Base-by-base conservation (phyloP, 129 eudicot species). In the Pseudognaphalium luteoalbum region DNA sequence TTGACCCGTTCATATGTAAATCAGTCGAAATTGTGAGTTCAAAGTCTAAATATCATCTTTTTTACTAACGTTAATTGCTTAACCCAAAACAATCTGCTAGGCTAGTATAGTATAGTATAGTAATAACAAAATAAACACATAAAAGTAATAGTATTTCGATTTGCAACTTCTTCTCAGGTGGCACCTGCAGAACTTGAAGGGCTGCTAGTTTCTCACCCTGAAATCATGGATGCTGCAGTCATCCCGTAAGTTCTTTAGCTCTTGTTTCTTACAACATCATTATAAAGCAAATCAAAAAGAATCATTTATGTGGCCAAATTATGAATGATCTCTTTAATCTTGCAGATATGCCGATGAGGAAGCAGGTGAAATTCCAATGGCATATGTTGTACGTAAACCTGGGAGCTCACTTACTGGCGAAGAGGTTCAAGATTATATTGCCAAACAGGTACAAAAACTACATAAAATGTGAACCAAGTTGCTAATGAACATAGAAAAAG, bases 151-250 rank as follows among this genome's bases (percentile, higher is more conserved):
- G 21, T 34, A 6, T 72, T 58, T 57, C 33, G 47, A 29, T 28
- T 50, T 75, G 54, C 71, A 20, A 63, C 70, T 81, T 73, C 58
- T 56, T 83, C 66, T 7, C 83, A 93, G 98, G 92, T 91, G 70
- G 98, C 98, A 78, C 98, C 96, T 69, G 98, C 98, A 11, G 97
- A 93, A 78, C 98, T 93, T 72, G 98, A 93, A 91, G 98, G 91
- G 37, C 77, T 93, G 58, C 88, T 93, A 32, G 66, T 88, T 20
- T 81, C 87, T 73, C 98, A 93, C 70, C 96, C 96, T 30, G 91
- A 91, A 79, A 93, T 93, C 70, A 71, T 86, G 80, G 97, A 93
- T 64, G 98, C 98, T 35, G 98, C 85, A 67, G 98, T 93, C 65
- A 83, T 93, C 81, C 98, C 96, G 98, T 93, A 84, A 86, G 92